Evolutionary conservation across 768 basidiomycete genomes (phyloP).

Genomic region (Mycena rebaudengoi): DNA sequence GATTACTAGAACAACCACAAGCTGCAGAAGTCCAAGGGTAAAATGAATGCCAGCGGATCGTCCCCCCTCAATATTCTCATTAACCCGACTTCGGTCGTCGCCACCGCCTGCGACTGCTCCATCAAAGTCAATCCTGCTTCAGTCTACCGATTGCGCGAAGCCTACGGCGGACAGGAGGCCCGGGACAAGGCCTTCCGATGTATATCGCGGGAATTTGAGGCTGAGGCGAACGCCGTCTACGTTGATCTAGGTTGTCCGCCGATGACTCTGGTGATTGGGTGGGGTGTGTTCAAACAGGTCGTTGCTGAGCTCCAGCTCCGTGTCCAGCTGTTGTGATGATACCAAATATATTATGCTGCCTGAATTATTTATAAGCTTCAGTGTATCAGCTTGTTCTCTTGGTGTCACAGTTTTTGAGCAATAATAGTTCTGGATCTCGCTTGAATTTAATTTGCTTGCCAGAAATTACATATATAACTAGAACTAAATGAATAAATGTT

Average conservation of each 20-base stretch:
- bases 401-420: too few species aligned
- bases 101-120: not conserved
- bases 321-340: too few species aligned
- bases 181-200: conserved; percentile 5
- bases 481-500: too few species aligned
- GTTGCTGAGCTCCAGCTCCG: too few species aligned
- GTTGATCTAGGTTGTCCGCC: not conserved
- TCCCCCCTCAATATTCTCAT: not conserved
- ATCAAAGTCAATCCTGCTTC: not conserved
- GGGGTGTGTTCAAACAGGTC: too few species aligned
- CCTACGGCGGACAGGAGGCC: not conserved
- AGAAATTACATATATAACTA: too few species aligned
- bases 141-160: not conserved
- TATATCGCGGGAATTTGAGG: conserved; percentile 2
- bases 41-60: not conserved
- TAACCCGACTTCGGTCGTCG: not conserved
- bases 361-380: too few species aligned
- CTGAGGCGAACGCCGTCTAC: conserved; percentile 6
- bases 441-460: too few species aligned
- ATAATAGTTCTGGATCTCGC: too few species aligned
- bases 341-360: too few species aligned
- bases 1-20: conserved; percentile 13
- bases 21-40: not conserved
- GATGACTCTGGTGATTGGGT: not conserved
- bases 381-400: too few species aligned